These are phyloP conservation scores for Barbarea vulgaris DNA, from an alignment of 345 rosid genomes.

Conservation along the genomic window DNA sequence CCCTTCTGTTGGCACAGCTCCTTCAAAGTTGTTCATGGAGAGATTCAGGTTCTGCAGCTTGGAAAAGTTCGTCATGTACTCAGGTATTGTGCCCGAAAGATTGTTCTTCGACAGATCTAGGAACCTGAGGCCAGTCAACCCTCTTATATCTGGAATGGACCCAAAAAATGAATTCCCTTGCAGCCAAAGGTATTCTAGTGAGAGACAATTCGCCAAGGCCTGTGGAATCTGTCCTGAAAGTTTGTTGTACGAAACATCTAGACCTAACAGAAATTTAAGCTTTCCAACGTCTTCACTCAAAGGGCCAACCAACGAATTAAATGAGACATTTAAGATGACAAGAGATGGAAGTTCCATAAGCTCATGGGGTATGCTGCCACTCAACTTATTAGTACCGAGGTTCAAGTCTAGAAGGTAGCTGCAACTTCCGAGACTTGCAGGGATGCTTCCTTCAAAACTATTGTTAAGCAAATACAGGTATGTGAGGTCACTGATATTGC, in stretches of 20 bases:
- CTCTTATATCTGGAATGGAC: slow-evolving; percentile 10
- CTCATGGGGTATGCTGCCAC: slow-evolving; percentile 17
- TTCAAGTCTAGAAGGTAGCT: neutral
- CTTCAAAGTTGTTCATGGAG: slow-evolving; percentile 26
- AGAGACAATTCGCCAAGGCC: slow-evolving; percentile 12
- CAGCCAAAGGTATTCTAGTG: neutral
- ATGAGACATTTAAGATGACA: neutral
- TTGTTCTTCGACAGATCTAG: slow-evolving; percentile 31
- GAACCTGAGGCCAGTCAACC: neutral
- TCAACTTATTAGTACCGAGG: slow-evolving; percentile 4
- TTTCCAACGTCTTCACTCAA: slow-evolving; percentile 7
- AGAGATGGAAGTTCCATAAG: slow-evolving; percentile 18
- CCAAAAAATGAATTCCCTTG: slow-evolving; percentile 30
- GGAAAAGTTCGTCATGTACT: slow-evolving; percentile 20
- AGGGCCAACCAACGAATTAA: slow-evolving; percentile 6
- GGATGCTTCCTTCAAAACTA: slow-evolving; percentile 25
- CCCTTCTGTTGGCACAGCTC: slow-evolving; percentile 30
- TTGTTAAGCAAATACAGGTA: slow-evolving; percentile 13
- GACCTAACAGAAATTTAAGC: neutral
- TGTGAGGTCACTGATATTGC: neutral
- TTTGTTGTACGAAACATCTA: neutral
- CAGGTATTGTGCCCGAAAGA: slow-evolving; percentile 31
- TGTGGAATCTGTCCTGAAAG: slow-evolving; percentile 23
- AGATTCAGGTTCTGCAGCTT: slow-evolving; percentile 26
- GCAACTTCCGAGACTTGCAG: slow-evolving; percentile 25